Evolutionary conservation across 768 basidiomycete species (phyloP).

Genomic region (Hysterangium stoloniferum): DNA sequence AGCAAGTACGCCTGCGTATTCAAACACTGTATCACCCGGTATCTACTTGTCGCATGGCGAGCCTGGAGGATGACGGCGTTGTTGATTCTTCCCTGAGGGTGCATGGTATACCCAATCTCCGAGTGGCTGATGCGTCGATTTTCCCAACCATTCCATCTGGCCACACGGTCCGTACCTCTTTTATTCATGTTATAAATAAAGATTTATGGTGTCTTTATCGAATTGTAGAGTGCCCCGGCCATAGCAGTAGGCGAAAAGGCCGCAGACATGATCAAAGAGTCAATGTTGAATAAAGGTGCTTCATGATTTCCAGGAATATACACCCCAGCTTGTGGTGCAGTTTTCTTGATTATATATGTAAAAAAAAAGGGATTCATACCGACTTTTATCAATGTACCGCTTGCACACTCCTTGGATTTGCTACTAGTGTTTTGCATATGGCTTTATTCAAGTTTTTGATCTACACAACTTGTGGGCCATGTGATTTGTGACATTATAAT

Average conservation of each 20-base stretch:
- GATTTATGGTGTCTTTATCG: slow-evolving; percentile 18
- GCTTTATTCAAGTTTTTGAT: too few relatives aligned
- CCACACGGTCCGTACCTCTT: slow-evolving; percentile 7
- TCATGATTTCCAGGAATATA: too few relatives aligned
- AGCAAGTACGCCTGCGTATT: slow-evolving; percentile 3
- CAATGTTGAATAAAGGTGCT: too few relatives aligned
- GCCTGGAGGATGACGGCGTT: slow-evolving; percentile 10
- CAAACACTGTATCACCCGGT: slow-evolving; percentile 14
- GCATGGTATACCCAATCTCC: slow-evolving; percentile 12
- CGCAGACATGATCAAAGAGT: slow-evolving; percentile 16
- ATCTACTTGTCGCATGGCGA: slow-evolving; percentile 12
- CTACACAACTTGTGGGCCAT: too few relatives aligned
- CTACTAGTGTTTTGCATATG: too few relatives aligned
- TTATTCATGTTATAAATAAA: neutral
- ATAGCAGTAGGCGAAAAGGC: slow-evolving; percentile 18
- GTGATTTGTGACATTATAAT: too few relatives aligned
- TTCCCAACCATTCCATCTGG: slow-evolving; percentile 12
- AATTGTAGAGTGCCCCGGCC: slow-evolving; percentile 7
- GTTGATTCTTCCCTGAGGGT: slow-evolving; percentile 12
- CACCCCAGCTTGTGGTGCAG: too few relatives aligned
- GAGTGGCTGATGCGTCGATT: slow-evolving; percentile 11
- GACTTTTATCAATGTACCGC: too few relatives aligned
- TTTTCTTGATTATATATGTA: too few relatives aligned
- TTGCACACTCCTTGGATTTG: too few relatives aligned
- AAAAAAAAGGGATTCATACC: too few relatives aligned